Evolutionary conservation across 2,329 filamentous ascomycete species (phyloP), one percentile per base, ranked within the genome.

Genomic region (Bipolaris gigantea): DNA sequence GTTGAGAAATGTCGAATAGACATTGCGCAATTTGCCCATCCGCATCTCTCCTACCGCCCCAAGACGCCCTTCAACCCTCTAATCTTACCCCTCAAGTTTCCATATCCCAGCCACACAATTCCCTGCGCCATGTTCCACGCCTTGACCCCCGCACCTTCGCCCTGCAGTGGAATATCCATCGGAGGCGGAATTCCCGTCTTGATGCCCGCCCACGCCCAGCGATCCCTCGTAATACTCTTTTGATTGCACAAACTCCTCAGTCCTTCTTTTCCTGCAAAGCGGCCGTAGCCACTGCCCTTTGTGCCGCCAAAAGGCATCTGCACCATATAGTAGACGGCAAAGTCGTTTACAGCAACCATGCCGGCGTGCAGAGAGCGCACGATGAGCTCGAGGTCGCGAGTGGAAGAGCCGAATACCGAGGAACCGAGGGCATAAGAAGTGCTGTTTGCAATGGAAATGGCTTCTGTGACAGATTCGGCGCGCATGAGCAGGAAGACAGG

Each of bases 281-380:
- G 83, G 1, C 94, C 94, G 73, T 97, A 97, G 0, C 79, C 94
- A 21, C 89, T 95, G 1, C 92, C 93, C 53, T 85, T 86, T n/a
- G 90, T 86, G 49, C 92, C 94, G 34, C 94, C 94, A 75, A 99
- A 99, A 0, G 94, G 94, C 35, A 99, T 78, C 75, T 96, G 92
- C 7, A 96, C 92, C 48, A 93, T 91, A 71, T 99, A 99, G 74
- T 87, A 97, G 25, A 86, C 88, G 18, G 88, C 94, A 69, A 99
- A 99, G 77, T 99, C 94, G 73, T 99, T 99, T 63, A 99, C 85
- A 21, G 91, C 86, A 0, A 97, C 90, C 89, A 96, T 97, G 40
- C 94, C 94, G 0, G 89, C 86, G 58, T 88, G 85, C 47, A 97
- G 81, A 21, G 85, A 84, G 18, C 76, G 76, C 1, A 93, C 85